Base-by-base conservation (phyloP, 495 filamentous ascomycete genomes). In the Neurospora sp. region DNA sequence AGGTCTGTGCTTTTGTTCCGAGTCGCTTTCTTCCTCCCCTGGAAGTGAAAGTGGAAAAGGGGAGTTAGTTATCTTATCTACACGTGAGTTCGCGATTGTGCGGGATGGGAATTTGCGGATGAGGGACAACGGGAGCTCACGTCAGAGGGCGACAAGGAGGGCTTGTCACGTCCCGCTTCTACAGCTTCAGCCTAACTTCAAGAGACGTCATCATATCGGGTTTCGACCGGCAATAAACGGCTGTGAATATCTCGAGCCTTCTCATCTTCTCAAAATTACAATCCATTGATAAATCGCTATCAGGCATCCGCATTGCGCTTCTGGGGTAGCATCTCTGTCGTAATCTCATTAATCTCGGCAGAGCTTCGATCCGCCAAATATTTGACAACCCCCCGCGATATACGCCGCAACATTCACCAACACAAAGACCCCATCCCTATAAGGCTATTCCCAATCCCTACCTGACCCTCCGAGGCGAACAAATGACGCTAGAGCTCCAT, bases 401-500 rank as follows among this genome's bases (percentile, higher is more conserved):
- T 14, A 35, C 27, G 27, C 27, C 27, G 27, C 27, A 31, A 31
- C 53, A 65, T 65, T 35, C 3, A 65, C 35, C 27, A 65, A 65
- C 27, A 27, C 14, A 65, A 35, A 35, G 14, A 65, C 14, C 31
- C 27, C 53, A 65, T 65, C 53, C 53, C 8, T 65, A 65, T 65
- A 65, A 35, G 53, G 18, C 53, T 27, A 73, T 68, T 18, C 38
- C 59, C 18, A 69, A 40, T 68, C 38, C 53, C n/a, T 41, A 65
- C 53, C 53, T 35, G 53, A 65, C 53, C 53, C 53, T 65, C 53
- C 53, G 53, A 65, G 35, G 53, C 53, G 35, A 65, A 65, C 20
- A 31, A 41, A 75, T 75, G 74, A 70, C 89, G 74, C 84, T 97
- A 16, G 89, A 94, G 86, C 88, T 98, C 45, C 92, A 97, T 80